Evolutionary conservation across 1,139 yeast genomes (phyloP), one percentile per base, ranked within the genome.

Genomic region (Saccharomyces hybrid): DNA sequence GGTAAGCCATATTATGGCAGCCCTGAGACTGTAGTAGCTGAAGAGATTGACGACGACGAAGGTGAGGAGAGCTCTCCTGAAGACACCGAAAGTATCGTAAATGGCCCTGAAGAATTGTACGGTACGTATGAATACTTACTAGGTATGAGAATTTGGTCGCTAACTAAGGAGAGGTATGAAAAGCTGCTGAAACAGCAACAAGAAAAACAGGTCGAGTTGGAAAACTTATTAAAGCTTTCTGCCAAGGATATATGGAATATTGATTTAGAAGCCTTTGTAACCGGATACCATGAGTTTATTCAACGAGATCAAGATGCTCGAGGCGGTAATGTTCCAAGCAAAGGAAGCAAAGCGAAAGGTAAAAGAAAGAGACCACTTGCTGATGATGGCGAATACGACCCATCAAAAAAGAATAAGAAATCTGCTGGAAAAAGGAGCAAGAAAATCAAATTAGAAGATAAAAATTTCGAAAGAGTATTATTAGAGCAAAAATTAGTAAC

Each of bases 121-220:
- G 77, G 87, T 56, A 76, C 88, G 57, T 82, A 80, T 69, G 95
- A 88, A 65, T 88, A 88, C 62, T 75, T 88, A 59, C 75, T 88
- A 54, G 91, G 93, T 53, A 88, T 95, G 97, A 81, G 91, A 42
- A 84, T 95, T 63, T 90, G 97, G 95, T 85, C 97, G 31, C 81
- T 93, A 67, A 91, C 99, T 0, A 78, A 78, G 58, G 99, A 95
- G 73, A 79, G 95, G 62, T 93, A 90, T 67, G 93, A 89, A 64
- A 84, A 81, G 63, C 75, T 93, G 58, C 74, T 90, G 63, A 77
- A 78, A 53, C 96, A 90, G 69, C 79, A 83, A 60, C 88, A 82
- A 53, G 83, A 74, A 32, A 86, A 85, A 67, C 95, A 90, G 67
- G 75, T 72, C 8, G 96, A 89, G 66, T 78, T 93, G 63, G 85